Evolutionary conservation across 192 early-diverging fungal genomes (phyloP).

Genomic region (Gaertneriomyces semiglobifer): DNA sequence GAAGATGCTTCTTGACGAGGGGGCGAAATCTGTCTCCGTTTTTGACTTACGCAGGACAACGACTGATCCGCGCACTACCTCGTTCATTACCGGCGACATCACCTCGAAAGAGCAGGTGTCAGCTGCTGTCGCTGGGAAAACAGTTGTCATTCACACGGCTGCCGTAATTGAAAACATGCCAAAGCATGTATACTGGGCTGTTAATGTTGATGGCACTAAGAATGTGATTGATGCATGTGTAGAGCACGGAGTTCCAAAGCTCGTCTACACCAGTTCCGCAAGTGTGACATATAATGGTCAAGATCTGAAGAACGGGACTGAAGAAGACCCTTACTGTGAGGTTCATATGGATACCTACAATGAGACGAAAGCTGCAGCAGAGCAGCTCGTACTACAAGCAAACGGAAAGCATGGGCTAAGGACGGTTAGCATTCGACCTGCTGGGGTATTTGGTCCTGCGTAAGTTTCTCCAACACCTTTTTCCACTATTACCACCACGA

Average conservation of each 20-base stretch:
- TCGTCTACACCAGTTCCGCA: conserved; percentile 85
- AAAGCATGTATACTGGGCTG: conserved; percentile 66
- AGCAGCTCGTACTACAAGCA: conserved; percentile 71
- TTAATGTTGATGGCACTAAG: conserved; percentile 75
- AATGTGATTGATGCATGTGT: conserved; percentile 78
- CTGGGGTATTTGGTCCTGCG: conserved; percentile 89
- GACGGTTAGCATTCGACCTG: conserved; percentile 79
- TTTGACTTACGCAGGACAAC: conserved; percentile 68
- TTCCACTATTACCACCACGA: neutral
- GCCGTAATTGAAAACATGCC: conserved; percentile 76
- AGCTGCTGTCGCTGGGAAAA: conserved; percentile 60
- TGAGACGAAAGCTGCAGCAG: conserved; percentile 80
- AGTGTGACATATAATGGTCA: conserved; percentile 84
- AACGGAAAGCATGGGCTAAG: conserved; percentile 63
- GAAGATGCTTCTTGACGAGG: conserved; percentile 62
- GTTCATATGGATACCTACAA: conserved; percentile 83
- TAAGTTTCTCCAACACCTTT: conserved; percentile 13
- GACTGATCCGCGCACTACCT: conserved; percentile 27
- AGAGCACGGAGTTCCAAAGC: conserved; percentile 54
- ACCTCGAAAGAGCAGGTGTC: conserved; percentile 49
- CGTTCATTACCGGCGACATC: conserved; percentile 62
- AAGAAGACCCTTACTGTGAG: conserved; percentile 70
- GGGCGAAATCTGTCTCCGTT: conserved; percentile 62
- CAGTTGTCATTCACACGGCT: conserved; percentile 84
- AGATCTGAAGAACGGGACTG: conserved; percentile 74